Evolutionary conservation across 768 basidiomycete species (phyloP), one percentile per base, ranked within the genome.

Genomic region (Dictyophora rubrovolvata): DNA sequence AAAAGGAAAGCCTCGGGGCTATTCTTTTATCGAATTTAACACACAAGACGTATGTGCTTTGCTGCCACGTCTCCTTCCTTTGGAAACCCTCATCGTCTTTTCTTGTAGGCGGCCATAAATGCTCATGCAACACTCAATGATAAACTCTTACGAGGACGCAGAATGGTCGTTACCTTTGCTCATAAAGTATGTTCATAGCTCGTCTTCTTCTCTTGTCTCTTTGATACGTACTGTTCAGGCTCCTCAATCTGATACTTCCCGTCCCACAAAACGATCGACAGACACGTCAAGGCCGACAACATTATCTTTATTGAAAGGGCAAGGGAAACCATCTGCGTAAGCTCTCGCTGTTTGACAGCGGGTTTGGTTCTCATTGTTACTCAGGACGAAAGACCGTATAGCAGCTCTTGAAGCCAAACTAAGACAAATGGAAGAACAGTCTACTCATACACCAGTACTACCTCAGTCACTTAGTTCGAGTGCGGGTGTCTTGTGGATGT

Each of bases 351-450:
- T 56, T 23, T 22, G 7, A 20, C 56, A 6, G 20, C 9, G 28
- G 7, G 28, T 28, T n/a, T 28, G 28, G 46, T 16, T 42, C 23
- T 42, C n/a, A 35, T 10, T 34, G 20, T 61, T 63, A 8, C 17
- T 33, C 14, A 46, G 89, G 53, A 93, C 90, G 1, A 74, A 79
- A 48, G 85, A 84, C 65, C 96, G 97, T 72, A 99, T 99, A 64
- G 93, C 93, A 8, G 81, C 86, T 66, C 87, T 97, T 79, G 96
- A 99, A 72, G 95, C 95, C 1, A 99, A 99, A 71, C 76, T 99
- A 21, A 80, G 84, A 17, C 82, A 90, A 62, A 83, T 96, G 80
- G 82, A 84, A 65, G 68, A 70, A 53, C 69, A 70, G 11, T 55
- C 64, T n/a, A 3, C 42, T 12, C 42, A 42, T 12, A 12, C n/a